A percentile compares a stretch with the other conserved stretches of the same genome.
phyloP scores from a whole-genome alignment of 441 rosid species.

The Cnidoscolus chayamansa region DNA sequence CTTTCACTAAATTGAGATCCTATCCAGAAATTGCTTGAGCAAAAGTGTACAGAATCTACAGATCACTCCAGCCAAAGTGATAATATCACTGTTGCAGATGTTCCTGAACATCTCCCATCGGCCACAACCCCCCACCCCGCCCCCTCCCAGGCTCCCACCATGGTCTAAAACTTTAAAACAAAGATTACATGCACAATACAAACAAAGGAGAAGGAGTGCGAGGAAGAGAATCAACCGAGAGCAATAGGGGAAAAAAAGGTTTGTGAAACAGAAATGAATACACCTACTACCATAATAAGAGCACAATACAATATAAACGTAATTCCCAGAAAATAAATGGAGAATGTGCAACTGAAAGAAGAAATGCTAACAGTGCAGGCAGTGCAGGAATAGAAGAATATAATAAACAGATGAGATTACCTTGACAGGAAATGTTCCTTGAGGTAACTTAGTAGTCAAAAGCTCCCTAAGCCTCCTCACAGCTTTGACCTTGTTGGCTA shows the following conservation, averaged over 20 bases:
- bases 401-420: conserved; percentile 35
- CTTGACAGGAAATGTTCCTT: conserved; percentile 96
- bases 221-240: background rate
- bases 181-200: background rate
- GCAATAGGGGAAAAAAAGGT: background rate
- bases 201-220: background rate
- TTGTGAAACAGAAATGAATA: background rate
- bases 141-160: too few relatives aligned
- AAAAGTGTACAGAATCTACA: background rate
- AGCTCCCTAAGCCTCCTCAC: conserved; percentile 95
- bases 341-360: background rate
- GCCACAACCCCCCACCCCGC: background rate
- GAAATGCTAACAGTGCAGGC: background rate
- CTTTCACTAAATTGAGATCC: background rate
- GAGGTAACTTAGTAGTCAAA: conserved; percentile 89
- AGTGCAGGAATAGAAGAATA: background rate
- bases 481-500: conserved; percentile 97
- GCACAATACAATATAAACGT: conserved; percentile 2
- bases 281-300: background rate
- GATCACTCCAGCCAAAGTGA: too few relatives aligned
- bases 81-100: too few relatives aligned
- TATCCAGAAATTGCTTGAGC: background rate
- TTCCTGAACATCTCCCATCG: too few relatives aligned
- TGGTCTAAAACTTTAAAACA: too few relatives aligned
- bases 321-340: background rate